These are phyloP conservation scores for Debaryomyces maramus DNA, from an alignment of 805 yeast genomes.

Conservation along the genomic window DNA sequence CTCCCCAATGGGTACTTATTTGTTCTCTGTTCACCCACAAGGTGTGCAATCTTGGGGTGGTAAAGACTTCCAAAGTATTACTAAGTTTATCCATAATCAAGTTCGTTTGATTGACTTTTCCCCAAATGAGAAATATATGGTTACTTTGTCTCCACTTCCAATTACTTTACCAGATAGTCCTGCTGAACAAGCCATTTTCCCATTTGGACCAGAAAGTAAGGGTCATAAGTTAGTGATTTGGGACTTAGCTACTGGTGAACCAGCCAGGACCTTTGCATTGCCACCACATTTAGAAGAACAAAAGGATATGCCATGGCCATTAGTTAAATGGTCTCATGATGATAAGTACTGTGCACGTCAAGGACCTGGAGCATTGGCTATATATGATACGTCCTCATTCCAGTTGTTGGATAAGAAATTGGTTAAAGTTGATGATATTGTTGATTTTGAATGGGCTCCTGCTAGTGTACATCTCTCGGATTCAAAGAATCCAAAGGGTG, in stretches of 20 bases:
- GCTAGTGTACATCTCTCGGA: slow-evolving; percentile 70
- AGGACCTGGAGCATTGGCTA: slow-evolving; percentile 88
- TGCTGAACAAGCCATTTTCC: slow-evolving; percentile 66
- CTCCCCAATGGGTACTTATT: slow-evolving; percentile 90
- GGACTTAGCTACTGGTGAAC: slow-evolving; percentile 82
- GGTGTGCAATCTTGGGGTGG: slow-evolving; percentile 99
- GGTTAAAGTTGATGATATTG: slow-evolving; percentile 77
- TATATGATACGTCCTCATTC: slow-evolving; percentile 81
- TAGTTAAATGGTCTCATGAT: slow-evolving; percentile 92
- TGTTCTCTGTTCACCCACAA: slow-evolving; percentile 86
- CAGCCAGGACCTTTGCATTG: slow-evolving; percentile 87
- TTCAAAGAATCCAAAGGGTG: slow-evolving; percentile 51
- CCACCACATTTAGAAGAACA: slow-evolving; percentile 68
- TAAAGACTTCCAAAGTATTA: slow-evolving; percentile 65
- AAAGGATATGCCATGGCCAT: slow-evolving; percentile 89
- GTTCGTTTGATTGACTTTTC: slow-evolving; percentile 89
- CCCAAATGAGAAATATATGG: slow-evolving; percentile 86
- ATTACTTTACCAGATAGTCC: slow-evolving; percentile 62
- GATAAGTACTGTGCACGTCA: slow-evolving; percentile 93
- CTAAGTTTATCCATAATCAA: slow-evolving; percentile 82
- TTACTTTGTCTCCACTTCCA: slow-evolving; percentile 86
- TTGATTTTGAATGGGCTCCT: slow-evolving; percentile 95
- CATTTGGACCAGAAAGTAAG: slow-evolving; percentile 82
- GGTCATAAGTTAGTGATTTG: slow-evolving; percentile 94
- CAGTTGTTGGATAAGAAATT: slow-evolving; percentile 83